A percentile compares a stretch with the other conserved stretches of the same genome.
phyloP scores from a whole-genome alignment of 163 green algal species.

The Trebouxiophyceae sp. region DNA sequence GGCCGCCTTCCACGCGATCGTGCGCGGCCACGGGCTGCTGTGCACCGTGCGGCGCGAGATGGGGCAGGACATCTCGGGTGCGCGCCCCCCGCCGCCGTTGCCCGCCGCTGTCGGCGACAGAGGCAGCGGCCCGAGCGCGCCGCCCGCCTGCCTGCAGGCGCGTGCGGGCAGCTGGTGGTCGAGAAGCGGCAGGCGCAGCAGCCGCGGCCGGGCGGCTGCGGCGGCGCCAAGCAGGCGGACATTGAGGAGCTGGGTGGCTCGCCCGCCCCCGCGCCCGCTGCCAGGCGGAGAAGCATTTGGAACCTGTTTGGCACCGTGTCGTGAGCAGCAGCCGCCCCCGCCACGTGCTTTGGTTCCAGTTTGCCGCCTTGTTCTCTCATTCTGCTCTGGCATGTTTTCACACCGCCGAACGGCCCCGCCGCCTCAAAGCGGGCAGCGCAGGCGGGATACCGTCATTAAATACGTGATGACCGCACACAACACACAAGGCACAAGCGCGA shows the following conservation, averaged over 20 bases:
- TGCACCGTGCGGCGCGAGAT: constrained; percentile 88
- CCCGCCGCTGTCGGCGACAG: background rate
- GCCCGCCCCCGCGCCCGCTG: background rate
- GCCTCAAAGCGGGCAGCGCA: too few relatives aligned
- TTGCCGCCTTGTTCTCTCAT: too few relatives aligned
- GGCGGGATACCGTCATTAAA: too few relatives aligned
- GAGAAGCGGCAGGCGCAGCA: constrained; percentile 2
- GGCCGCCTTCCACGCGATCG: constrained; percentile 55
- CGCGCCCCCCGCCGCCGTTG: background rate
- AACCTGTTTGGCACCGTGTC: background rate
- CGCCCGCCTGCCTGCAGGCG: constrained; percentile 19
- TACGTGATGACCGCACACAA: too few relatives aligned
- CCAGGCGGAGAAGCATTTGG: background rate
- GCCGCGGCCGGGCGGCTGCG: constrained; percentile 2
- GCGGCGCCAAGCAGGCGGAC: constrained; percentile 1
- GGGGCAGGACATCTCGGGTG: constrained; percentile 80
- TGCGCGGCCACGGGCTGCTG: constrained; percentile 63
- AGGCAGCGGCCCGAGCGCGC: background rate
- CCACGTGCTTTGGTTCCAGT: too few relatives aligned
- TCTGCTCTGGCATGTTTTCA: too few relatives aligned
- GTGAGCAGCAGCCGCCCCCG: too few relatives aligned
- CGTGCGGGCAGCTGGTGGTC: constrained; percentile 65
- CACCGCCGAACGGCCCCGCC: too few relatives aligned
- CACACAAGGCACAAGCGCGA: too few relatives aligned
- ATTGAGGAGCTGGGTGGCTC: constrained; percentile 13